Evolutionary conservation across 192 early-diverging fungal genomes (phyloP).

Genomic region (Diversispora eburnea): DNA sequence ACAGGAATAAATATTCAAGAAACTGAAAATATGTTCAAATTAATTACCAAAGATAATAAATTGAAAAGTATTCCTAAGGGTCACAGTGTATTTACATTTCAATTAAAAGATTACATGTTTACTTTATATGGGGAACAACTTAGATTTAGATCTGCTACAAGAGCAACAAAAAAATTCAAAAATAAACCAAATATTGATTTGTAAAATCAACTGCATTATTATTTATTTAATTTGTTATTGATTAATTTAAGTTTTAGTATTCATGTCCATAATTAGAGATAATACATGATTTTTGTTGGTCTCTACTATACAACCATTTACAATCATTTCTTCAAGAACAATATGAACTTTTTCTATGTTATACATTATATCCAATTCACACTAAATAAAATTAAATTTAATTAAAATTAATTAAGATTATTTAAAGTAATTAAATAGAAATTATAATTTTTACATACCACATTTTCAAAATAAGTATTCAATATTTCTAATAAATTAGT

Average conservation of each 20-base stretch:
- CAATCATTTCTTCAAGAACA: constrained; percentile 37
- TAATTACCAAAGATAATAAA: constrained; percentile 65
- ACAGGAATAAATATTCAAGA: constrained; percentile 84
- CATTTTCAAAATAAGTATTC: constrained; percentile 39
- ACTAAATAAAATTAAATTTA: constrained; percentile 22
- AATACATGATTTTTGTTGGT: constrained; percentile 32
- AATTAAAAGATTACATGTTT: constrained; percentile 45
- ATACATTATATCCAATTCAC: constrained; percentile 43
- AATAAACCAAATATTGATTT: constrained; percentile 55
- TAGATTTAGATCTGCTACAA: constrained; percentile 62
- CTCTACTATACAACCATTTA: constrained; percentile 36
- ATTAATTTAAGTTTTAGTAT: neutral
- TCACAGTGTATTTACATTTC: constrained; percentile 53
- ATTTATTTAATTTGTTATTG: too few species aligned
- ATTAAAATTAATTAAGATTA: neutral
- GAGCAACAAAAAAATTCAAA: constrained; percentile 73
- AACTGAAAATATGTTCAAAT: constrained; percentile 80
- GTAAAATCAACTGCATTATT: neutral
- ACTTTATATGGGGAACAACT: constrained; percentile 79
- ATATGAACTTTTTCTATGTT: constrained; percentile 41
- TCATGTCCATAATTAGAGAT: constrained; percentile 1
- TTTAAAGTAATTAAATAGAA: neutral
- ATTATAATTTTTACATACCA: constrained; percentile 29
- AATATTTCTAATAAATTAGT: constrained; percentile 28
- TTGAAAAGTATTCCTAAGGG: constrained; percentile 71